A percentile compares a stretch with the other conserved stretches of the same genome.
Conservation (phyloP, 768 basidiomycete species). For the Tricholomella constricta region DNA sequence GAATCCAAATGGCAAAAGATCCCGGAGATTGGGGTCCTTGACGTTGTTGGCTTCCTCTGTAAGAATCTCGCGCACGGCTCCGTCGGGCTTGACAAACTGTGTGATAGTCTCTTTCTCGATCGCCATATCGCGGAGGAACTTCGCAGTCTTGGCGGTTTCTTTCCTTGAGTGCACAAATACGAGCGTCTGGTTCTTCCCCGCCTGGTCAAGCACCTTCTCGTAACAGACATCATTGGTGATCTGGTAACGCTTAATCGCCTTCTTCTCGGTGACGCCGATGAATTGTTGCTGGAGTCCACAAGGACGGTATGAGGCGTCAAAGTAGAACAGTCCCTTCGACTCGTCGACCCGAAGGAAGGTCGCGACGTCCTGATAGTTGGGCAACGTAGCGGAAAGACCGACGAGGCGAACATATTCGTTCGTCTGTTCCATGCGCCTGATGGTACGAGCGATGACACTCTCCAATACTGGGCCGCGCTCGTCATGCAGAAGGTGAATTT, state of each 20-base stretch:
- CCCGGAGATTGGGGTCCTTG: conserved; percentile 80
- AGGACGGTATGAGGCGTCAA: conserved; percentile 91
- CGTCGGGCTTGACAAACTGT: conserved; percentile 93
- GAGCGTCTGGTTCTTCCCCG: conserved; percentile 83
- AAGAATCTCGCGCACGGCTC: conserved; percentile 88
- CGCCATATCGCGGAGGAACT: conserved; percentile 91
- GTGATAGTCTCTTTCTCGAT: conserved; percentile 97
- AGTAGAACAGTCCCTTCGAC: conserved; percentile 93
- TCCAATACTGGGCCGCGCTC: conserved; percentile 98
- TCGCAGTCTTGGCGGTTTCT: conserved; percentile 96
- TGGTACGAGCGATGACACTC: conserved; percentile 85
- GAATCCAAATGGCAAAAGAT: conserved; percentile 94
- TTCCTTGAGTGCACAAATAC: conserved; percentile 99
- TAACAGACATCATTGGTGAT: conserved; percentile 99
- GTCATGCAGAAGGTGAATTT: conserved; percentile 96
- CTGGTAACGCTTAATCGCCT: conserved; percentile 97
- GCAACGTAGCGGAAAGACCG: conserved; percentile 95
- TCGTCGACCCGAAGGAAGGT: conserved; percentile 95
- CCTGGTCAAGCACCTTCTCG: conserved; percentile 95
- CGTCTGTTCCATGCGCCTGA: conserved; percentile 93
- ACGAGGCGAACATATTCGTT: conserved; percentile 91
- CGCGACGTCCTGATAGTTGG: conserved; percentile 97
- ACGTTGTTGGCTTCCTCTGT: conserved; percentile 81
- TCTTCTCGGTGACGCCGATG: conserved; percentile 98
- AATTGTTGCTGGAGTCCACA: conserved; percentile 97